phyloP scores from a whole-genome alignment of 805 yeast species.

The Lipomyces spencermartinsiae region DNA sequence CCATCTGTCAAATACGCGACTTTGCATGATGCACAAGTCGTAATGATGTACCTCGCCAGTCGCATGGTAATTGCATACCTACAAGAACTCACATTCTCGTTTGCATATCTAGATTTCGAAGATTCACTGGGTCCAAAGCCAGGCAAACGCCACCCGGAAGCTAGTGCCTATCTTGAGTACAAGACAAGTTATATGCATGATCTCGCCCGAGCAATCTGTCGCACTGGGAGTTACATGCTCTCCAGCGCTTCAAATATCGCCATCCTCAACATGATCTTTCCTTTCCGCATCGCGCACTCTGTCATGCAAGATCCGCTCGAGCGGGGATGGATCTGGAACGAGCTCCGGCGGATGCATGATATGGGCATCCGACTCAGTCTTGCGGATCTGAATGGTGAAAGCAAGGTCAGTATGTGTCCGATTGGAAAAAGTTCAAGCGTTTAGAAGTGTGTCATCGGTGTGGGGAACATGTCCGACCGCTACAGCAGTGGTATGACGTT shows the following conservation, averaged over 20 bases:
- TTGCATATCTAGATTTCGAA: not conserved
- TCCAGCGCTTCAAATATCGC: not conserved
- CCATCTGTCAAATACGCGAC: slow-evolving; percentile 15
- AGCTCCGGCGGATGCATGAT: slow-evolving; percentile 1
- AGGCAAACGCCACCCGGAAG: not conserved
- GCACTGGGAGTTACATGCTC: slow-evolving; percentile 8
- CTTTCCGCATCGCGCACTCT: slow-evolving; percentile 11
- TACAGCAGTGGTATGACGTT: no score
- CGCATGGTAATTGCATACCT: slow-evolving; percentile 18
- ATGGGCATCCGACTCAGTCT: slow-evolving; percentile 13
- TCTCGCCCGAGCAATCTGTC: slow-evolving; percentile 5
- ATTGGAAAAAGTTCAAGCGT: slow-evolving; percentile 7
- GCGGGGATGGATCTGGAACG: slow-evolving; percentile 24
- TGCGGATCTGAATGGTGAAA: not conserved
- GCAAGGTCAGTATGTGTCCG: not conserved
- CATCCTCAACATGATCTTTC: slow-evolving; percentile 1
- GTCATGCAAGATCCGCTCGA: not conserved
- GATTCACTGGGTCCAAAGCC: slow-evolving; percentile 50
- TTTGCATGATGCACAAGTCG: slow-evolving; percentile 23
- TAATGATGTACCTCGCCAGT: slow-evolving; percentile 14
- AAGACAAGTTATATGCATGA: not conserved
- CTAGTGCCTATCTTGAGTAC: not conserved
- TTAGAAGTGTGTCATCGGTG: slow-evolving; percentile 21
- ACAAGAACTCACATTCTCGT: not conserved
- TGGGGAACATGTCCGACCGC: slow-evolving; percentile 18